Evolutionary conservation across 768 basidiomycete genomes (phyloP).

Genomic region (Russula vinacea): DNA sequence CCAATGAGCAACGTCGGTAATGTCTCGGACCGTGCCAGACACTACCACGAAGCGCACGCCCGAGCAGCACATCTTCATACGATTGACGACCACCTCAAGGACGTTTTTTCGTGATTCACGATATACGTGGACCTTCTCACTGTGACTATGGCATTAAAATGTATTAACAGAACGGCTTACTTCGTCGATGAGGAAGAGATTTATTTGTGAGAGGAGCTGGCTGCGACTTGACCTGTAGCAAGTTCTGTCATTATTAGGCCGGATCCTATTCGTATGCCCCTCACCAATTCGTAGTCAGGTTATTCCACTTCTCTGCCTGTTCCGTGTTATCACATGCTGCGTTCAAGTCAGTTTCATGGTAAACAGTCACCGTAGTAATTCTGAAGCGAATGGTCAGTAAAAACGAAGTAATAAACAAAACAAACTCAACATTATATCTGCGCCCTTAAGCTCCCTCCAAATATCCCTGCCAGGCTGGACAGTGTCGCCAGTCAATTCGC

Average conservation of each 20-base stretch:
- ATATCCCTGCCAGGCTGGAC: constrained; percentile 58
- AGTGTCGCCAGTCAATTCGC: constrained; percentile 92
- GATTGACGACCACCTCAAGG: constrained; percentile 89
- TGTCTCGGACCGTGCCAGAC: constrained; percentile 93
- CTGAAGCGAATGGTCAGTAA: constrained; percentile 37
- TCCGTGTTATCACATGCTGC: constrained; percentile 6
- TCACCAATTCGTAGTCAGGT: constrained; percentile 83
- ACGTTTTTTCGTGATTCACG: constrained; percentile 89
- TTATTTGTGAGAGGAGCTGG: constrained; percentile 65
- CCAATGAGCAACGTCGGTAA: constrained; percentile 87
- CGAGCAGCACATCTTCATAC: constrained; percentile 78
- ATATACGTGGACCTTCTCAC: constrained; percentile 78
- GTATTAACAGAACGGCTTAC: constrained; percentile 39
- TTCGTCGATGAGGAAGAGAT: constrained; percentile 89
- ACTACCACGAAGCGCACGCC: constrained; percentile 80
- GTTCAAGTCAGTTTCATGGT: neutral
- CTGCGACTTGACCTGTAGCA: constrained; percentile 55
- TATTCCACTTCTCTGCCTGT: constrained; percentile 96
- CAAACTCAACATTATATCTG: constrained; percentile 67
- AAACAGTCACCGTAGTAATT: constrained; percentile 68
- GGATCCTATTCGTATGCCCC: constrained; percentile 21
- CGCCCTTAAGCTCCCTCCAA: constrained; percentile 70
- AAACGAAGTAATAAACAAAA: constrained; percentile 29
- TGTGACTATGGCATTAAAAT: neutral
- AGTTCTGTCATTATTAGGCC: constrained; percentile 5